These are phyloP conservation scores for Cryptococcus floricola DNA, from an alignment of 1,284 basidiomycete species.

Conservation along the genomic window DNA sequence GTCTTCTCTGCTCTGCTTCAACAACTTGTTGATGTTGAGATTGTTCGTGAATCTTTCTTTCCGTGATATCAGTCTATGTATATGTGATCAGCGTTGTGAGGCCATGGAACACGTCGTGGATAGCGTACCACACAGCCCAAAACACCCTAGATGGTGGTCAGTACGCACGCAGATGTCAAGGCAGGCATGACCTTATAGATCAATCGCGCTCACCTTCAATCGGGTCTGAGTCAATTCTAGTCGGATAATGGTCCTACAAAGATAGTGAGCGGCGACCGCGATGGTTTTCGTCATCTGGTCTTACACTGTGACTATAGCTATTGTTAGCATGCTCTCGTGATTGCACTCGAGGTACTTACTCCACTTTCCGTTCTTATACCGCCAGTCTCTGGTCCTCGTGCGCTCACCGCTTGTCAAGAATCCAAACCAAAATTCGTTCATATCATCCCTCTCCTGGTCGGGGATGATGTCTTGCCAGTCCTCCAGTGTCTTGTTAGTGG, in stretches of 20 bases:
- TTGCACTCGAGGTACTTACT: conserved; percentile 4
- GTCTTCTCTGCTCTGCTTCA: conserved; percentile 41
- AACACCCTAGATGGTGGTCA: conserved; percentile 18
- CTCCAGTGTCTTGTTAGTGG: conserved; percentile 4
- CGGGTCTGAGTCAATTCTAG: conserved; percentile 28
- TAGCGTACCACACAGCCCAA: conserved; percentile 29
- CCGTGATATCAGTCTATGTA: conserved; percentile 36
- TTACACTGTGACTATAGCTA: background rate
- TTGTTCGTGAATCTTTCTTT: conserved; percentile 42
- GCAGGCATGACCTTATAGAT: background rate
- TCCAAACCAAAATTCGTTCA: conserved; percentile 23
- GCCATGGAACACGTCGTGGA: background rate
- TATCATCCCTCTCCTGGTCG: conserved; percentile 9
- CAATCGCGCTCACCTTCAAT: conserved; percentile 9
- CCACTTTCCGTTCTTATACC: conserved; percentile 35
- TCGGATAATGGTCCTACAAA: conserved; percentile 29
- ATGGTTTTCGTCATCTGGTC: background rate
- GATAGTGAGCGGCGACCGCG: background rate
- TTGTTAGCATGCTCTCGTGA: background rate
- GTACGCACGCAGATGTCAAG: background rate
- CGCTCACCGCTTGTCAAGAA: conserved; percentile 12
- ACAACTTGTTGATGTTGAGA: conserved; percentile 36
- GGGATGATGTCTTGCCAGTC: conserved; percentile 34
- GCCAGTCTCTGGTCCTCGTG: conserved; percentile 23
- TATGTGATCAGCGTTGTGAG: background rate